Conservation (phyloP, 1,139 yeast genomes). For the Pichia sp. region DNA sequence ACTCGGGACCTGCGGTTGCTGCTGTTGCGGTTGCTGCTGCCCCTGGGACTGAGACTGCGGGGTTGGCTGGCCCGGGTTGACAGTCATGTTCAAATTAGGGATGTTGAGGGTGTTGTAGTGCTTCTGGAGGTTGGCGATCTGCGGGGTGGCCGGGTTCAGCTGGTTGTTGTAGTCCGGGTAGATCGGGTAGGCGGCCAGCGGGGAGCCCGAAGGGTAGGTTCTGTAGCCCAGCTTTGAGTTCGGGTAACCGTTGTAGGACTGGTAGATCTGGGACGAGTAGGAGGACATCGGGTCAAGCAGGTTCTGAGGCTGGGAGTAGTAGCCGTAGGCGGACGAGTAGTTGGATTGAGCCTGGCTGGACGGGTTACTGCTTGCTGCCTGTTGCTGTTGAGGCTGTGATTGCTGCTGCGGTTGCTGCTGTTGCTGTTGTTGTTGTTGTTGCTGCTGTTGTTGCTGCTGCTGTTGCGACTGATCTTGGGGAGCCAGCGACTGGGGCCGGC, state of each 20-base stretch:
- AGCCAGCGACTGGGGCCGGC: neutral
- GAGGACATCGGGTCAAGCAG: neutral
- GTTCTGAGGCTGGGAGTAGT: neutral
- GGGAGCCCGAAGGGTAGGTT: neutral
- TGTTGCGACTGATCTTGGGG: conserved; percentile 3
- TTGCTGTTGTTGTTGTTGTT: neutral
- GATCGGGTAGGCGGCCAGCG: neutral
- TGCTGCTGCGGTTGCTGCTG: conserved; percentile 18
- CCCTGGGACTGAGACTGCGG: neutral
- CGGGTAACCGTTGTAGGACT: neutral
- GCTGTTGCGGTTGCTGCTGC: neutral
- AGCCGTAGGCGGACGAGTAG: neutral
- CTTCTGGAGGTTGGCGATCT: neutral
- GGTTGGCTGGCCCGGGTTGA: conserved; percentile 1
- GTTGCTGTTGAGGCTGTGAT: conserved; percentile 14
- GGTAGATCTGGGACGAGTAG: conserved; percentile 3
- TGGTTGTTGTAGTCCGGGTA: conserved; percentile 3
- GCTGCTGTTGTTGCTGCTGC: neutral
- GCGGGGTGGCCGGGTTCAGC: neutral
- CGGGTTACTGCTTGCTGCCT: conserved; percentile 14
- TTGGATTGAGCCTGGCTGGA: neutral
- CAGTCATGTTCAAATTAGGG: neutral
- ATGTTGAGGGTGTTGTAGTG: conserved; percentile 1
- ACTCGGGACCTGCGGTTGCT: neutral
- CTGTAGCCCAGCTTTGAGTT: neutral